A percentile compares a stretch with the other conserved stretches of the same genome.
Conservation (phyloP, 2,329 filamentous ascomycete species). For the Sphaerulina vaccinii region DNA sequence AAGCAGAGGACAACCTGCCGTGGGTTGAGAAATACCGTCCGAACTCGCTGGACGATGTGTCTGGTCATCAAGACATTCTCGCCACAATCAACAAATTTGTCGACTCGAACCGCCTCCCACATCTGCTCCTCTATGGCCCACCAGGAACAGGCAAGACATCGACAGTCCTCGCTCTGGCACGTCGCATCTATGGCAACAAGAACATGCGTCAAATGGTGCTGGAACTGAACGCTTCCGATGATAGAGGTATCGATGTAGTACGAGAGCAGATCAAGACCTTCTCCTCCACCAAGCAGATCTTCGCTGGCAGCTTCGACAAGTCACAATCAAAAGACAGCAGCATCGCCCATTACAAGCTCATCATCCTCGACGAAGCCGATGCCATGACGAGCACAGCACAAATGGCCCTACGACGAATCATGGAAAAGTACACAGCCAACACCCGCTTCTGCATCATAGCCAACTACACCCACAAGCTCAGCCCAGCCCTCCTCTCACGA, state of each 20-base stretch:
- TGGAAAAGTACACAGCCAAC: constrained; percentile 99
- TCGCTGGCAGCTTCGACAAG: constrained; percentile 52
- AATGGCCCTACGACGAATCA: constrained; percentile 94
- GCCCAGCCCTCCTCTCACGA: constrained; percentile 83
- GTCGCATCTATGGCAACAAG: constrained; percentile 84
- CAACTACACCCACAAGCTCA: constrained; percentile 98
- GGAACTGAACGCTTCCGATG: constrained; percentile 95
- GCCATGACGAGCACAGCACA: constrained; percentile 99
- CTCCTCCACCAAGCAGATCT: constrained; percentile 96
- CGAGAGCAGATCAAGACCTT: constrained; percentile 99
- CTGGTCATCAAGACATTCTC: constrained; percentile 94
- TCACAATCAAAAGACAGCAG: constrained; percentile 35
- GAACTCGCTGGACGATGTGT: constrained; percentile 83
- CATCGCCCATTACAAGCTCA: constrained; percentile 84
- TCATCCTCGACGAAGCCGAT: constrained; percentile 97
- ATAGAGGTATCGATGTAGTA: constrained; percentile 96
- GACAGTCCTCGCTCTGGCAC: constrained; percentile 87
- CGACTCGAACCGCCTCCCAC: constrained; percentile 87
- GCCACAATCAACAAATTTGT: constrained; percentile 98
- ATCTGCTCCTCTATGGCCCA: constrained; percentile 93
- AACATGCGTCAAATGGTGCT: constrained; percentile 99
- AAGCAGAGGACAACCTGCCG: constrained; percentile 89
- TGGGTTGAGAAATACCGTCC: constrained; percentile 99
- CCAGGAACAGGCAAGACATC: constrained; percentile 98
- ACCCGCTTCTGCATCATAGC: constrained; percentile 98